Percentiles rank a stretch among this genome's conserved stretches.
Conservation (phyloP, 1,139 yeast genomes). For the Citeromyces siamensis region DNA sequence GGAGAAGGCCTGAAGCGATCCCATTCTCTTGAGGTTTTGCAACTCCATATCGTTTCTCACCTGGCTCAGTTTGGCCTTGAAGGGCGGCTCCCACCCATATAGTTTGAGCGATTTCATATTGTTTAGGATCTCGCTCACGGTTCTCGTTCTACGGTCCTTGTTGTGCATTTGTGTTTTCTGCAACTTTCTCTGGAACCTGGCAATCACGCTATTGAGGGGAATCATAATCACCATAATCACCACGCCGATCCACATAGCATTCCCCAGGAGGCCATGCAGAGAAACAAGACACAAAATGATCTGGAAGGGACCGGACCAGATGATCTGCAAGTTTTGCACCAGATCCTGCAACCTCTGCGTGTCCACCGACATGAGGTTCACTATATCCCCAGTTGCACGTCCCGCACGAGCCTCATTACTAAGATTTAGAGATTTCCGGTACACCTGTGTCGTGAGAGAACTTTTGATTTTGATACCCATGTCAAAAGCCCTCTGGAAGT, state of each 20-base stretch:
- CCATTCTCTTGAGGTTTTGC: constrained; percentile 63
- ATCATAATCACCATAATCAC: constrained; percentile 71
- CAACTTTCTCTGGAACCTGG: constrained; percentile 58
- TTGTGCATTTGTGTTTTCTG: constrained; percentile 68
- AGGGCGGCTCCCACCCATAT: constrained; percentile 93
- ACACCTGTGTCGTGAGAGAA: constrained; percentile 66
- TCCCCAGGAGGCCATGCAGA: constrained; percentile 66
- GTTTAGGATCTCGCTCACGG: constrained; percentile 78
- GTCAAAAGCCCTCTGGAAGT: constrained; percentile 81
- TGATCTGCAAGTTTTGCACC: constrained; percentile 72
- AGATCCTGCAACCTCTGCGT: constrained; percentile 89
- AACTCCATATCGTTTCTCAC: constrained; percentile 90
- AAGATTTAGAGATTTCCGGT: constrained; percentile 66
- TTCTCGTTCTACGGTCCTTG: constrained; percentile 57
- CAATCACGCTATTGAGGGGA: constrained; percentile 70
- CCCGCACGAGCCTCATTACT: constrained; percentile 76
- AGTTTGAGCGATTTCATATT: constrained; percentile 86
- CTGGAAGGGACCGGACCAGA: constrained; percentile 98
- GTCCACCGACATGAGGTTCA: constrained; percentile 93
- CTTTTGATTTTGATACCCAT: constrained; percentile 86
- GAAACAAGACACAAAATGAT: constrained; percentile 68
- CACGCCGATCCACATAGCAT: constrained; percentile 97
- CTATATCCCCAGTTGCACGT: constrained; percentile 93
- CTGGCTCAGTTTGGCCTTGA: constrained; percentile 52
- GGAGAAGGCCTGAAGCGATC: constrained; percentile 61